Conservation (phyloP, 2,329 filamentous ascomycete species). For the Penicillium sclerotigenum region DNA sequence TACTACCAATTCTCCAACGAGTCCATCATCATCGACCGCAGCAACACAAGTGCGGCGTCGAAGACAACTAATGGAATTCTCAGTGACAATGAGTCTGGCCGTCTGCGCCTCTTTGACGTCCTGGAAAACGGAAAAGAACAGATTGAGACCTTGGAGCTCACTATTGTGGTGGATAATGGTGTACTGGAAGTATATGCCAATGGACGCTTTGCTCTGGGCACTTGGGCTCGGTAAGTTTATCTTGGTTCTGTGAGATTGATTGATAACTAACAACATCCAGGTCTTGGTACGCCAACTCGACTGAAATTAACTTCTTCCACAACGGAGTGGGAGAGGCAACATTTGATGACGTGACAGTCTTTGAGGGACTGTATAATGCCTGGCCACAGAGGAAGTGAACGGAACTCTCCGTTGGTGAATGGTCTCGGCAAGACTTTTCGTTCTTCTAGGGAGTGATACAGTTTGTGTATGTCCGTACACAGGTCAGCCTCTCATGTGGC, state of each 20-base stretch:
- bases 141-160: slow-evolving; percentile 19
- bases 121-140: not conserved
- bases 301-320: slow-evolving; percentile 19
- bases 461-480: not conserved
- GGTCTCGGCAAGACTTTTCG: too few species aligned
- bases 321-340: slow-evolving; percentile 14
- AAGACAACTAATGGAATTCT: slow-evolving; percentile 12
- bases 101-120: slow-evolving; percentile 18
- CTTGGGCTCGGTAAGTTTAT: slow-evolving; percentile 17
- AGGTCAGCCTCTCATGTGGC: not conserved
- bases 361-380: slow-evolving; percentile 21
- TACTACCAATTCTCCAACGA: slow-evolving; percentile 24
- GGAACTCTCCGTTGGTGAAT: not conserved
- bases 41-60: slow-evolving; percentile 16
- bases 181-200: slow-evolving; percentile 22
- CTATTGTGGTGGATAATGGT: slow-evolving; percentile 18
- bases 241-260: not conserved
- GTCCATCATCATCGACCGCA: slow-evolving; percentile 19
- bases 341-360: slow-evolving; percentile 15
- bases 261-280: not conserved
- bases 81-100: slow-evolving; percentile 9
- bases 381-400: slow-evolving; percentile 12
- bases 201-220: slow-evolving; percentile 19
- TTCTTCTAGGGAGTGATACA: not conserved
- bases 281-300: slow-evolving; percentile 22